Base-by-base conservation (phyloP, 106 monocot species). In the Alisma plantagoaquatica region DNA sequence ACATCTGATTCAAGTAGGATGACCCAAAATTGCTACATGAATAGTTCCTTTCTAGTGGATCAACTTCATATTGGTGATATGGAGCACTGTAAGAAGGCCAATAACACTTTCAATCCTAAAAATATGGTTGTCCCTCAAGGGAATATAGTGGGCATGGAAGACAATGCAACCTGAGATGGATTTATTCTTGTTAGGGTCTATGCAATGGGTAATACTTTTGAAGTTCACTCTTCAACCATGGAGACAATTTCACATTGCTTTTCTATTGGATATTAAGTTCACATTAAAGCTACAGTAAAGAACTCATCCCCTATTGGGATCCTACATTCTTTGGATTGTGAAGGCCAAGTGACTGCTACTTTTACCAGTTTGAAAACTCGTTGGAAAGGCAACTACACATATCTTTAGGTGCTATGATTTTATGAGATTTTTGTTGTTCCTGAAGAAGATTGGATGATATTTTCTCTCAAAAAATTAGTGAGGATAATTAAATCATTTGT, bases 111-210 rank as follows among this genome's bases (percentile, higher is more conserved):
- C 66, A 76, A 53, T 22, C 62, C 62, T 1, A 70, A 71, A 27
- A 80, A 54, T 61, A 94, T 94, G 93, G 63, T 41, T 32, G 75
- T 94, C 31, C 87, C 87, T 19, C 80, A 94, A 63, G 93, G 93
- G 31, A 77, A 56, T 10, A 65, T 94, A 20, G 93, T 83, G 46
- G 87, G 93, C 29, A 27, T 77, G 56, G 93, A 94, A 15, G 50
- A 32, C 41, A n/a, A n/a, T n/a, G n/a, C n/a, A n/a, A 51, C 62
- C 14, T 41, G 45, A 26, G 59, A 66, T 31, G 27, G 49, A 3
- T 68, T 55, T 41, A 42, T 77, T 44, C 68, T 94, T 14, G 77
- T 87, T 20, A 75, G 82, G 41, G 80, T 87, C 29, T 83, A 59
- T 57, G 79, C 87, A 14, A 33, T 77, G 35, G 77, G 83, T 54